A percentile compares a stretch with the other conserved stretches of the same genome.
Evolutionary conservation across 1,284 basidiomycete species (phyloP).

Genomic region (Peniophora sp.): DNA sequence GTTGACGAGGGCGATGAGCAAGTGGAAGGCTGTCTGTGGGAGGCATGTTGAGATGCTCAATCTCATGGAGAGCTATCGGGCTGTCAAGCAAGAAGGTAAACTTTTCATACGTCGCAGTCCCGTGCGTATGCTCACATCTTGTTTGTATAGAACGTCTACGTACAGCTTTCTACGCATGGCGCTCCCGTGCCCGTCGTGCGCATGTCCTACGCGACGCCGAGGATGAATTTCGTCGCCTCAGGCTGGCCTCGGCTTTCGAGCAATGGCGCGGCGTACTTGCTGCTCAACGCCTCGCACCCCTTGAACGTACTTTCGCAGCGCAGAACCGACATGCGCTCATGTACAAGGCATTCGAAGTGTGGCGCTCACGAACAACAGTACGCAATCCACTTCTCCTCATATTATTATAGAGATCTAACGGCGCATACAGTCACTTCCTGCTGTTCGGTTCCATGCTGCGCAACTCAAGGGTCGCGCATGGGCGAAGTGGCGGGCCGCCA

Average conservation of each 20-base stretch:
- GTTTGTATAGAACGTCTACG: constrained; percentile 2
- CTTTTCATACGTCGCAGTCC: neutral
- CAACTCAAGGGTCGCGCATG: constrained; percentile 54
- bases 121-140: too few species aligned
- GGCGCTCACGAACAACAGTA: constrained; percentile 69
- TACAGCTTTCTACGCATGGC: constrained; percentile 71
- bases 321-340: constrained; percentile 53
- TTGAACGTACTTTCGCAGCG: constrained; percentile 51
- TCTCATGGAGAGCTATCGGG: constrained; percentile 74
- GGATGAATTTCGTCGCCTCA: constrained; percentile 45
- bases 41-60: constrained; percentile 62
- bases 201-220: constrained; percentile 51
- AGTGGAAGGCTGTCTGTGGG: constrained; percentile 56
- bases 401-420: constrained; percentile 7
- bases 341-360: constrained; percentile 59
- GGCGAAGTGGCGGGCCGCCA: constrained; percentile 54
- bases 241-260: constrained; percentile 56
- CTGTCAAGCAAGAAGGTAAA: constrained; percentile 68
- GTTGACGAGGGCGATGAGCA: constrained; percentile 46
- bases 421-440: constrained; percentile 54
- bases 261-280: constrained; percentile 67
- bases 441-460: constrained; percentile 61
- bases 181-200: constrained; percentile 46
- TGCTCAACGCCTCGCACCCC: constrained; percentile 51
- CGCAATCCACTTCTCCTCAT: constrained; percentile 11